These are phyloP conservation scores for Pichia sp. DNA, from an alignment of 1,139 yeast species.

Conservation along the genomic window DNA sequence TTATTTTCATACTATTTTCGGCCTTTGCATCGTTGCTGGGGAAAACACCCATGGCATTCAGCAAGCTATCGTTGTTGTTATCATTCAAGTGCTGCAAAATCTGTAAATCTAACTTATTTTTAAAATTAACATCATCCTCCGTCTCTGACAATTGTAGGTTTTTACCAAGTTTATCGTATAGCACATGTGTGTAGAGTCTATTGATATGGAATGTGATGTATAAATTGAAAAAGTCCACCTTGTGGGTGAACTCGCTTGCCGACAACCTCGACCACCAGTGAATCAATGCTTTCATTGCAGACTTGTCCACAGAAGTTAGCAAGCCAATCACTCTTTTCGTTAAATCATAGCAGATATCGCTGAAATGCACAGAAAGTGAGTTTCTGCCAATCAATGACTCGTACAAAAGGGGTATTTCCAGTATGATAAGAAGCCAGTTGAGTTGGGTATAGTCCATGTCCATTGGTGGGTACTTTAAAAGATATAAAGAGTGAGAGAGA, in stretches of 20 bases:
- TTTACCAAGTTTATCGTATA: slow-evolving; percentile 6
- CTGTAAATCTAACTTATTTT: slow-evolving; percentile 15
- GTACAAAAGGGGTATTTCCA: slow-evolving; percentile 58
- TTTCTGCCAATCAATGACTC: slow-evolving; percentile 39
- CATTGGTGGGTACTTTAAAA: slow-evolving; percentile 43
- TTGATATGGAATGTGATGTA: slow-evolving; percentile 62
- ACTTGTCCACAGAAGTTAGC: slow-evolving; percentile 47
- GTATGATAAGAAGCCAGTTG: slow-evolving; percentile 54
- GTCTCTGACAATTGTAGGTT: slow-evolving; percentile 11
- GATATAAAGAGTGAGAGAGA: slow-evolving; percentile 44
- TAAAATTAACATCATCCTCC: slow-evolving; percentile 30
- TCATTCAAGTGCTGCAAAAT: neutral
- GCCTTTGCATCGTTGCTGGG: neutral
- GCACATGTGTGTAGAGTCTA: slow-evolving; percentile 21
- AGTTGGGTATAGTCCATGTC: slow-evolving; percentile 39
- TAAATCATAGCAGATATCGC: slow-evolving; percentile 56
- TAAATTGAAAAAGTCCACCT: slow-evolving; percentile 55
- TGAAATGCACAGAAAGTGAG: slow-evolving; percentile 43
- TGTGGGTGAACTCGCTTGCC: slow-evolving; percentile 38
- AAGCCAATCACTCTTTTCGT: slow-evolving; percentile 64
- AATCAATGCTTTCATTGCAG: slow-evolving; percentile 43
- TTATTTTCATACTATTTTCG: slow-evolving; percentile 37
- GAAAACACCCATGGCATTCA: neutral
- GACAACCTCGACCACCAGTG: slow-evolving; percentile 55
- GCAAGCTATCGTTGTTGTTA: neutral